Conservation (phyloP, 139 green algal genomes). For the Chlamydomonas sp. region DNA sequence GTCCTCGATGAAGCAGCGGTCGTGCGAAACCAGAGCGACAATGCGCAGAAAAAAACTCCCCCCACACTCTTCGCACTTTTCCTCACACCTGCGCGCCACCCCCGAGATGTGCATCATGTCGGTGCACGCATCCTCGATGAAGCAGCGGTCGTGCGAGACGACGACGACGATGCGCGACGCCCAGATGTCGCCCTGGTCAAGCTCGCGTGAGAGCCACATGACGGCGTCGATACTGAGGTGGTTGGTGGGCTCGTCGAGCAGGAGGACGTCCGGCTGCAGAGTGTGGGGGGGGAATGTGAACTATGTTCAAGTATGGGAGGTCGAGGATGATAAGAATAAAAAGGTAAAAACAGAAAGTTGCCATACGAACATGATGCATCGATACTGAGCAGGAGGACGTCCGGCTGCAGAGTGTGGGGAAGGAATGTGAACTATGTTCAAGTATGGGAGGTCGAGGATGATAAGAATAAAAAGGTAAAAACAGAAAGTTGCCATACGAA, state of each 20-base stretch:
- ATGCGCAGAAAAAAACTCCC: too few species aligned
- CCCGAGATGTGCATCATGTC: conserved; percentile 4
- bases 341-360: neutral
- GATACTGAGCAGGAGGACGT: neutral
- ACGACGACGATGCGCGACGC: neutral
- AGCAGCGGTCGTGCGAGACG: neutral
- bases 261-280: neutral
- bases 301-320: neutral
- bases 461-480: neutral
- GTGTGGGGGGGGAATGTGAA: neutral
- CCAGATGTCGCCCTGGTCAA: neutral
- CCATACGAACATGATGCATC: neutral
- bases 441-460: neutral
- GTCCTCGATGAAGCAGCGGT: neutral
- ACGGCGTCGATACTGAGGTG: neutral
- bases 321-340: neutral
- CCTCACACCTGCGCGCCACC: conserved; percentile 3
- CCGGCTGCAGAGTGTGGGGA: neutral
- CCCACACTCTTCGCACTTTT: too few species aligned
- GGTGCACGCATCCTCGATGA: neutral
- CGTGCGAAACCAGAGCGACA: neutral
- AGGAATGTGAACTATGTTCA: neutral
- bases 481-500: neutral
- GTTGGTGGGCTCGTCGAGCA: too few species aligned
- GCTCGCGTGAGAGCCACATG: neutral